These are phyloP conservation scores for Tolypocladium cylindrosporum DNA, from an alignment of 2,329 filamentous ascomycete genomes.

Conservation along the genomic window DNA sequence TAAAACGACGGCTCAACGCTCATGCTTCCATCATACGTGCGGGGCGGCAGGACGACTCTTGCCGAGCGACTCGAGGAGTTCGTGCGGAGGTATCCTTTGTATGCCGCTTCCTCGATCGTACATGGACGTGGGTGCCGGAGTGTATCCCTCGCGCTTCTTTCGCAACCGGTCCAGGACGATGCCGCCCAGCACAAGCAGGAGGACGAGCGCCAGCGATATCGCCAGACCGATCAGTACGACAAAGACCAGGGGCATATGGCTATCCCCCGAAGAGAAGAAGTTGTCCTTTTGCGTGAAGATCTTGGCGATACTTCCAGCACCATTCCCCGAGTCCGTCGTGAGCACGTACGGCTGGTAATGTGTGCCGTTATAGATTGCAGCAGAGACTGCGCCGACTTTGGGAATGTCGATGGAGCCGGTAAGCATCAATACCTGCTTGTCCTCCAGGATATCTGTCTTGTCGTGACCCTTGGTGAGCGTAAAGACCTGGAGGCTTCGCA, in stretches of 20 bases:
- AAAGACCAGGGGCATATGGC: conserved; percentile 60
- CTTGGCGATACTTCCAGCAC: conserved; percentile 63
- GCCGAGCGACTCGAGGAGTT: conserved; percentile 45
- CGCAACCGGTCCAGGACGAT: conserved; percentile 66
- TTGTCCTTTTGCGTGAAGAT: conserved; percentile 77
- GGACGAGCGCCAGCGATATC: conserved; percentile 66
- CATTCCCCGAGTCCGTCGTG: conserved; percentile 55
- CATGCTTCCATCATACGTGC: conserved; percentile 28
- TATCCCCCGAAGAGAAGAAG: conserved; percentile 54
- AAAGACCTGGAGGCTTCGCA: conserved; percentile 77
- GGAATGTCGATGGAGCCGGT: conserved; percentile 74
- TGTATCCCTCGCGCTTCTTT: conserved; percentile 70
- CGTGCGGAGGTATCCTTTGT: conserved; percentile 49
- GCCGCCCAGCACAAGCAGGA: conserved; percentile 66
- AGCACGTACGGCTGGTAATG: conserved; percentile 70
- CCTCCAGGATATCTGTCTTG: conserved; percentile 50
- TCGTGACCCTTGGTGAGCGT: conserved; percentile 59
- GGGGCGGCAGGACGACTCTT: conserved; percentile 35
- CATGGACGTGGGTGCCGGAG: conserved; percentile 62
- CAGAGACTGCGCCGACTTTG: conserved; percentile 70
- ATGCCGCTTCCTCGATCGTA: conserved; percentile 50
- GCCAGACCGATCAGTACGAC: conserved; percentile 74
- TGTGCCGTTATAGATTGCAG: conserved; percentile 80
- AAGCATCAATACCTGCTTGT: conserved; percentile 65
- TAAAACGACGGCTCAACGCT: conserved; percentile 13